Conservation (phyloP, 2,329 filamentous ascomycete genomes). For the Fusarium sp. region DNA sequence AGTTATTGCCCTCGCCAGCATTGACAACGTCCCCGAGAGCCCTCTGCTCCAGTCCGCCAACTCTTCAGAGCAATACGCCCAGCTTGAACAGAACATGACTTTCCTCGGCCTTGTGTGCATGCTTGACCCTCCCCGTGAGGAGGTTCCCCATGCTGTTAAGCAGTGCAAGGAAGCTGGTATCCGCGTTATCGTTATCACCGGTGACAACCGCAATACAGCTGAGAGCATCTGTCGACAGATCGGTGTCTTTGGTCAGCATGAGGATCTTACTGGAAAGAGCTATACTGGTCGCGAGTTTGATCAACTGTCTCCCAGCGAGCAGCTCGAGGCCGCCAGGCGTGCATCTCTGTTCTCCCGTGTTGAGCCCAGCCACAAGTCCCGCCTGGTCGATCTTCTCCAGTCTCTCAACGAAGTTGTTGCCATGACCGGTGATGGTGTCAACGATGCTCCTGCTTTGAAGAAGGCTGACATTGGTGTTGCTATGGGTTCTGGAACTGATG, state of each 20-base stretch:
- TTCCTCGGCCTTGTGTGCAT: slow-evolving; percentile 94
- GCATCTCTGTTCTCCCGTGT: slow-evolving; percentile 96
- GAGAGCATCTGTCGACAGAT: slow-evolving; percentile 98
- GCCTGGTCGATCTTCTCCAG: slow-evolving; percentile 95
- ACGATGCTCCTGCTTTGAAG: slow-evolving; percentile 96
- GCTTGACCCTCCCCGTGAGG: slow-evolving; percentile 94
- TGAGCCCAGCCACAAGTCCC: slow-evolving; percentile 96
- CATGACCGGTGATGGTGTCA: slow-evolving; percentile 99
- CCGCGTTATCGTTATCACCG: slow-evolving; percentile 96
- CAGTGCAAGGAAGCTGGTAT: slow-evolving; percentile 95
- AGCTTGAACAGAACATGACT: slow-evolving; percentile 94
- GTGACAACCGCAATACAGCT: slow-evolving; percentile 96
- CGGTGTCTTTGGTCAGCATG: slow-evolving; percentile 84
- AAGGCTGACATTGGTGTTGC: slow-evolving; percentile 99
- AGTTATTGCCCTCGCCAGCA: slow-evolving; percentile 90
- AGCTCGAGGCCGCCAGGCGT: slow-evolving; percentile 83
- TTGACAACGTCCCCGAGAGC: slow-evolving; percentile 79
- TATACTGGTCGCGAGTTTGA: slow-evolving; percentile 97
- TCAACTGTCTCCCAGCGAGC: slow-evolving; percentile 78
- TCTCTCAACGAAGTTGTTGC: slow-evolving; percentile 93
- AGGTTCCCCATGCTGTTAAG: slow-evolving; percentile 85
- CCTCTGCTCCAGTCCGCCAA: slow-evolving; percentile 79
- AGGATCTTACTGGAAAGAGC: slow-evolving; percentile 91
- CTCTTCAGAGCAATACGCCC: slow-evolving; percentile 82
- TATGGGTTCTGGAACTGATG: slow-evolving; percentile 98